These are phyloP conservation scores for Ascochyta clinopodiicola DNA, from an alignment of 2,329 filamentous ascomycete genomes.

Conservation along the genomic window DNA sequence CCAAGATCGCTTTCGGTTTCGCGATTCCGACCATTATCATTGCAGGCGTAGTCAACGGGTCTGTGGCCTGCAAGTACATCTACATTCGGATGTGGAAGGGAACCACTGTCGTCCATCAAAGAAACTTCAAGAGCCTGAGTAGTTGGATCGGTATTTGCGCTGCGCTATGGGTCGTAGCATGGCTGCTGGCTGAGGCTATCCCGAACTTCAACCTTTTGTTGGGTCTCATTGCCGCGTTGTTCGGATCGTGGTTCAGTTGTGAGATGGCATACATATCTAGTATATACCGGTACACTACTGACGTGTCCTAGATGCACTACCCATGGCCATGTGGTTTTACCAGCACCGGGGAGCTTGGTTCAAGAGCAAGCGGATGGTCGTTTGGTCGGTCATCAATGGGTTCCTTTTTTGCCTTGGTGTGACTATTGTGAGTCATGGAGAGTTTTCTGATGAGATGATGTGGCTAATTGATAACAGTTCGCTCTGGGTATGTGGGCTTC, in stretches of 20 bases:
- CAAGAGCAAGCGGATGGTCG: conserved; percentile 50
- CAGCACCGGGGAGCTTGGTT: conserved; percentile 55
- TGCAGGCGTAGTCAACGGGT: conserved; percentile 73
- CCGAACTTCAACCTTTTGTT: conserved; percentile 73
- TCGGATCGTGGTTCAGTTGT: conserved; percentile 72
- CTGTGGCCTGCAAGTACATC: conserved; percentile 70
- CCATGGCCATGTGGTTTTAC: conserved; percentile 56
- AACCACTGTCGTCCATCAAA: conserved; percentile 52
- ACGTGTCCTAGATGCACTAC: conserved; percentile 45
- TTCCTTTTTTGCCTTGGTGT: conserved; percentile 49
- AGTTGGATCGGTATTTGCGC: conserved; percentile 66
- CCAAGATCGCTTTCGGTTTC: conserved; percentile 71
- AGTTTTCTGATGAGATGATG: neutral
- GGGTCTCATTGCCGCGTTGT: conserved; percentile 66
- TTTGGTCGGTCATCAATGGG: conserved; percentile 54
- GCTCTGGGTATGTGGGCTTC: conserved; percentile 41
- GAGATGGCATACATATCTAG: conserved; percentile 28
- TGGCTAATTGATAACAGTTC: conserved; percentile 22
- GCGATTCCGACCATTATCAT: conserved; percentile 75
- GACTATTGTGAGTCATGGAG: conserved; percentile 32
- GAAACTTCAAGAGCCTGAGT: conserved; percentile 35
- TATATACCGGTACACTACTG: neutral
- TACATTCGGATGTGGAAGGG: conserved; percentile 69
- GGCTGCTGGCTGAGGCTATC: conserved; percentile 72
- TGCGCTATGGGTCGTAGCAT: conserved; percentile 65